Evolutionary conservation across 352 stramenopile species (phyloP).

Genomic region (Phytopythium mirpurense): DNA sequence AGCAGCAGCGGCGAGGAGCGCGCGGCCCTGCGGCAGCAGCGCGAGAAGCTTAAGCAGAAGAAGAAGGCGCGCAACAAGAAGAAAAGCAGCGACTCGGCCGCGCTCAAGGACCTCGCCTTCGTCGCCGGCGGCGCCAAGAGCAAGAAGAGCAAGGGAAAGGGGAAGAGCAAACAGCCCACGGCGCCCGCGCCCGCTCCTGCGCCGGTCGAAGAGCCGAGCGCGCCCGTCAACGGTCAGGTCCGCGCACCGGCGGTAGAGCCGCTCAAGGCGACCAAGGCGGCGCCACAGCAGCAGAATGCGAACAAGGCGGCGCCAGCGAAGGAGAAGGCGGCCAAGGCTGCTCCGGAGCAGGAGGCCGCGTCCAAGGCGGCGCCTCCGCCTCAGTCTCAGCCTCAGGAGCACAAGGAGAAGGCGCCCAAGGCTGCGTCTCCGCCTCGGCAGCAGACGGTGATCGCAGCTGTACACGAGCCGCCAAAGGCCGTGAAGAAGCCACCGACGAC

Average conservation of each 20-base stretch:
- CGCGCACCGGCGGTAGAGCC: conserved; percentile 11
- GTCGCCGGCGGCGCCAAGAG: conserved; percentile 36
- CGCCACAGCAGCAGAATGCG: no score
- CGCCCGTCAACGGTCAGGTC: conserved; percentile 4
- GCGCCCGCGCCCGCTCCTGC: conserved; percentile 3
- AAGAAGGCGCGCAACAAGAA: conserved; percentile 77
- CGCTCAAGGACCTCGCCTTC: conserved; percentile 74
- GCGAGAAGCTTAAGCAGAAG: conserved; percentile 61
- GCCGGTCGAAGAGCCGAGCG: background rate
- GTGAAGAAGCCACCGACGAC: background rate
- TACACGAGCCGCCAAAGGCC: background rate
- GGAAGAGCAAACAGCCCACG: conserved; percentile 17
- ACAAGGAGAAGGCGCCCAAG: conserved; percentile 3
- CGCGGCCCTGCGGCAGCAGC: conserved; percentile 28
- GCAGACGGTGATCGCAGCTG: no score
- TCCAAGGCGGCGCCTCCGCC: no score
- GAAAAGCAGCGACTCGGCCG: conserved; percentile 62
- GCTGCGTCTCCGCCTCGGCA: no score
- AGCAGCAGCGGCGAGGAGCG: conserved; percentile 50
- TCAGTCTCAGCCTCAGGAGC: no score
- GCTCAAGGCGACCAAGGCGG: conserved; percentile 10
- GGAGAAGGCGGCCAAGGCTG: no score
- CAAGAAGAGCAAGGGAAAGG: conserved; percentile 60
- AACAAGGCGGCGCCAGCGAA: no score
- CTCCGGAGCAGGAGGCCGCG: no score